Evolutionary conservation across 169 alveolate species (phyloP), one percentile per base, ranked within the genome.

Genomic region (Babesia gibsoni): DNA sequence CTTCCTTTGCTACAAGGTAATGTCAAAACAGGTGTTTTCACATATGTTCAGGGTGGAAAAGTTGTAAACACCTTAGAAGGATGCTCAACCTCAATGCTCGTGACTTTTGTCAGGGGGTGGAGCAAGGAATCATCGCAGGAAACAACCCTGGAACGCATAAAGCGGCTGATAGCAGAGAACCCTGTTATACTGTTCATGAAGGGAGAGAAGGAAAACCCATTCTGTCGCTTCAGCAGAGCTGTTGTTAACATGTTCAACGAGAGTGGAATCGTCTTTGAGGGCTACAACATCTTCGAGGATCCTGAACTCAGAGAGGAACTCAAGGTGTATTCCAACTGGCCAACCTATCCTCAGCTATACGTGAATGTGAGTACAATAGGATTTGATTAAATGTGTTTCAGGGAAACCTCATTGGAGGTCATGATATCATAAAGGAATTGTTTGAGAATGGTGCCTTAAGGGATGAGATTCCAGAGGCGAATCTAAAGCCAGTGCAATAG

Each of bases 291-390:
- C 20, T 83, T 95, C 49, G 93, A 84, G 39, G 91, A 92, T 54
- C 88, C 84, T 23, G 67, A 75, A 30, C 73, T 95, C 32, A 82
- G 96, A 63, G 94, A 89, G 61, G 92, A 93, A 61, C 86, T 93
- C 56, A 95, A 95, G 83, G 91, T 83, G 50, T 95, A 84, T 66
- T 90, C 96, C 9, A 90, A 93, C 54, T 95, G 98, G 97, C 97
- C 97, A 7, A 95, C 98, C 6, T 91, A 90, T 59, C 98, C 97
- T n/a, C 93, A 95, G 67, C 84, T 95, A 45, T 95, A 92, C 82
- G 88, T 93, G 1, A 90, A 93, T 12, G 86, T 87, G 49, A 83
- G 93, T 54, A 68, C 89, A 58, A 37, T 27, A 18, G 3, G 29
- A 16, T 22, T 37, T 37, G 14, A 12, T 25, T 29, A 48, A 8